phyloP scores from a whole-genome alignment of 768 basidiomycete species.

The Agaricus sinodeliciosus region DNA sequence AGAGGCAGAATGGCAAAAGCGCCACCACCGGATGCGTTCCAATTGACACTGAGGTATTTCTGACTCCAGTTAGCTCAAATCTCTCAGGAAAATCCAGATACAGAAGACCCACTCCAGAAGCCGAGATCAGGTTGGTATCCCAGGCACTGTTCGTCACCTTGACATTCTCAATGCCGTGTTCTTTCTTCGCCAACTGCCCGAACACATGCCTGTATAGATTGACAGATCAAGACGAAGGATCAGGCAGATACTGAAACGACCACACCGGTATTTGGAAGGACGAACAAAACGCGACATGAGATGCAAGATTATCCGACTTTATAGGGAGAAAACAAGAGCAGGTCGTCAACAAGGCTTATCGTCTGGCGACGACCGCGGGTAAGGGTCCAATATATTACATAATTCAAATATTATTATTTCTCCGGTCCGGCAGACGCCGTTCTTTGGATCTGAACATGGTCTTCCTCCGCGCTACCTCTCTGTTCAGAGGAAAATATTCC shows the following conservation, averaged over 20 bases:
- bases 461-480: conserved; percentile 1
- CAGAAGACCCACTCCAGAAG: conserved; percentile 58
- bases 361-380: conserved; percentile 2
- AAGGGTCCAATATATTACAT: conserved; percentile 5
- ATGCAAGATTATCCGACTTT: background rate
- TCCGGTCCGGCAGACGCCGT: background rate
- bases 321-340: conserved; percentile 2
- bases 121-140: conserved; percentile 91
- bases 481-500: conserved; percentile 1
- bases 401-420: conserved; percentile 2
- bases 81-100: background rate
- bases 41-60: conserved; percentile 90
- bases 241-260: conserved; percentile 13
- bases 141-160: conserved; percentile 87
- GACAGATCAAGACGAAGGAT: conserved; percentile 7
- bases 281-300: conserved; percentile 85
- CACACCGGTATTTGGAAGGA: conserved; percentile 78
- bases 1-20: conserved; percentile 93
- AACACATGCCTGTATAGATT: conserved; percentile 73
- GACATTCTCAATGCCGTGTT: conserved; percentile 72
- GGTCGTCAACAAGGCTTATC: background rate
- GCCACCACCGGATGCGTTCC: conserved; percentile 88
- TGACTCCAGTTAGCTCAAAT: conserved; percentile 19
- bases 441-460: background rate
- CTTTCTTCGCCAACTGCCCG: conserved; percentile 83